Evolutionary conservation across 164 flowering plant genomes (phyloP).

Genomic region (Vitis riparia): DNA sequence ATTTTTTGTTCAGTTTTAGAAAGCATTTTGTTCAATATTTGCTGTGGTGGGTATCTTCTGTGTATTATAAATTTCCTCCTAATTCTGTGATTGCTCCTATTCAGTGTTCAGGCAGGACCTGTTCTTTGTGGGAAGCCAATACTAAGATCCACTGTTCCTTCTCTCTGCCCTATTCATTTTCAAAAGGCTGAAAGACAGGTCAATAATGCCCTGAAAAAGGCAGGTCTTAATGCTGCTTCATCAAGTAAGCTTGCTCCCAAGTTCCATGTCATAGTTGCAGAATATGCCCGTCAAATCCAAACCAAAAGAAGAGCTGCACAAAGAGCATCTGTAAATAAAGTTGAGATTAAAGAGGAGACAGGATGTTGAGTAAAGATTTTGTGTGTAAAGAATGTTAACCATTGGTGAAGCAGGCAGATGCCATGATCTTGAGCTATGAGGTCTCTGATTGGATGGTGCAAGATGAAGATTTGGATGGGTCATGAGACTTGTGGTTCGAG

Average conservation of each 20-base stretch:
- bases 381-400: not conserved
- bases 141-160: constrained; percentile 57
- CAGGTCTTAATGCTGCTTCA: constrained; percentile 66
- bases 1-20: too few relatives aligned
- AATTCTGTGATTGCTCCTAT: constrained; percentile 11
- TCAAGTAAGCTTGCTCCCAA: constrained; percentile 69
- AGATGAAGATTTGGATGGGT: not conserved
- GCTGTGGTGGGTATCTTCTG: too few relatives aligned
- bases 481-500: not conserved
- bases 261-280: constrained; percentile 69
- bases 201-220: constrained; percentile 60
- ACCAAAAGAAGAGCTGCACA: constrained; percentile 53
- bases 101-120: constrained; percentile 57
- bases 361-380: constrained; percentile 5
- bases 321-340: constrained; percentile 15
- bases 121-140: constrained; percentile 67
- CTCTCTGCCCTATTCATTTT: constrained; percentile 57
- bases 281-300: constrained; percentile 71
- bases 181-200: constrained; percentile 58
- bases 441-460: not conserved
- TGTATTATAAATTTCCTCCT: not conserved
- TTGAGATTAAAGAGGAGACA: constrained; percentile 37
- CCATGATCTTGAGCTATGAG: not conserved
- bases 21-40: too few relatives aligned
- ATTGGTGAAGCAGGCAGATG: not conserved